Evolutionary conservation across 2,329 filamentous ascomycete species (phyloP), one percentile per base, ranked within the genome.

Genomic region (Allantophomopsis lycopodina): DNA sequence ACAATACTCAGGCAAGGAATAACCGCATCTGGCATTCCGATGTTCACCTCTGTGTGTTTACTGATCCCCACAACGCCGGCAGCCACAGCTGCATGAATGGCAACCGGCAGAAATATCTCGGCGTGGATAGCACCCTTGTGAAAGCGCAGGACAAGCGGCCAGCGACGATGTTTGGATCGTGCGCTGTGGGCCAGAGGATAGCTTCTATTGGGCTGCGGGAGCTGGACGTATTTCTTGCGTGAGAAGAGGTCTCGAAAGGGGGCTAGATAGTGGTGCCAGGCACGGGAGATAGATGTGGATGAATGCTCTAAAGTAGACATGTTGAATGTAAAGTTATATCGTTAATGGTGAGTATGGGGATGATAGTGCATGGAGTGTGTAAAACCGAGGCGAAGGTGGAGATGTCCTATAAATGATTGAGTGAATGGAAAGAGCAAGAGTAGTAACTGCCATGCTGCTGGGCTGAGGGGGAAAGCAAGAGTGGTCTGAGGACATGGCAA

Each of bases 1-100:
- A 80, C 76, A 41, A 80, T 80, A 28, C 69, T 75, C 2, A 80
- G 60, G 12, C 67, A 72, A 2, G 76, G 75, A 35, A 79, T 68
- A 65, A 68, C 44, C 2, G 10, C 16, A 14, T 28, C 32, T 40
- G 31, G 43, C 37, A 45, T 43, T 7, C 32, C 79, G 62, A 32
- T 64, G 68, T 28, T 78, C 61, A 39, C 66, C 55, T 41, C 62
- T 56, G 43, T 63, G 48, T 66, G 61, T 39, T 61, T 60, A 51
- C 79, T 72, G 41, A 76, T 55, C 48, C 67, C 76, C 21, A 76
- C 71, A 39, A 80, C 63, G 2, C 75, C 54, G 1, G 67, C 69
- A 4, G 75, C 70, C 48, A 78, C 74, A 30, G 69, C 41, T 1
- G 70, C 68, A 57, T 79, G 75, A 4, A 74, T 54, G 13, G 68